phyloP scores from a whole-genome alignment of 129 eudicot species.

The Centaurea solstitialis region DNA sequence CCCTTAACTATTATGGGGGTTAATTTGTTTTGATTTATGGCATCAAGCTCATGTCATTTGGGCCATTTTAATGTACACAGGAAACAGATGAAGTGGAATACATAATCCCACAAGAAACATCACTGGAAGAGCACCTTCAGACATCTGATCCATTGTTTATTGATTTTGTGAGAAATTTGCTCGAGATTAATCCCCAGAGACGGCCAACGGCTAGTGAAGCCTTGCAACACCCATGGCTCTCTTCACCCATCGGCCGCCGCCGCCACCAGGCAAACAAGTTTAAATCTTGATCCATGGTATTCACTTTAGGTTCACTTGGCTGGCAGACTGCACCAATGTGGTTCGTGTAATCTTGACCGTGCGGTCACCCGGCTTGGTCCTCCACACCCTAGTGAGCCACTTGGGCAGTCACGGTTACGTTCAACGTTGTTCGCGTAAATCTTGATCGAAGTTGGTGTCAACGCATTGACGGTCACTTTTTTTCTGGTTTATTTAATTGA shows the following conservation, averaged over 20 bases:
- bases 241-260: conserved; percentile 15
- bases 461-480: neutral
- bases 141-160: conserved; percentile 58
- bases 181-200: conserved; percentile 72
- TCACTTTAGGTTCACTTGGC: conserved; percentile 4
- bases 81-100: conserved; percentile 70
- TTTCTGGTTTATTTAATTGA: neutral
- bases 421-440: conserved; percentile 1
- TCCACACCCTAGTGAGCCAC: neutral
- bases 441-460: neutral
- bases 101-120: conserved; percentile 68
- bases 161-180: conserved; percentile 68
- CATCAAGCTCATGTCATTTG: neutral
- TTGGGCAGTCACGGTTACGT: conserved; percentile 3
- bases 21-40: neutral
- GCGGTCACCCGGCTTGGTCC: conserved; percentile 11
- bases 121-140: conserved; percentile 74
- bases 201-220: conserved; percentile 92
- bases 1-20: no score
- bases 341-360: neutral
- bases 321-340: conserved; percentile 23
- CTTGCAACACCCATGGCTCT: conserved; percentile 90
- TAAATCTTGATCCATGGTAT: conserved; percentile 17
- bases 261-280: neutral
- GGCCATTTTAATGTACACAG: conserved; percentile 28